Conservation (phyloP, 2,329 filamentous ascomycete genomes). For the Aureobasidium sp. region DNA sequence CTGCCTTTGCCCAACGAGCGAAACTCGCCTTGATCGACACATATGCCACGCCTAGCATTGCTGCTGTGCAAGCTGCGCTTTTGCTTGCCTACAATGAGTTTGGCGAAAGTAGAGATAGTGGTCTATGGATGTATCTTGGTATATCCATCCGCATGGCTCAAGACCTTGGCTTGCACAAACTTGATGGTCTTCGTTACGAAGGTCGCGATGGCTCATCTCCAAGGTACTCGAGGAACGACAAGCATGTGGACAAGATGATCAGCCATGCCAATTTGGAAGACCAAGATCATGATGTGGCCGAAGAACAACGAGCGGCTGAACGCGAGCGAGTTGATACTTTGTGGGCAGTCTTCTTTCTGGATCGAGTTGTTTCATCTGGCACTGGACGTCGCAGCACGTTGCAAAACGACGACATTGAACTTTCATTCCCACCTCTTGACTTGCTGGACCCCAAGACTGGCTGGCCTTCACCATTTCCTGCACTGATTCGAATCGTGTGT, state of each 20-base stretch:
- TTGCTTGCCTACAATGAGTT: conserved; percentile 86
- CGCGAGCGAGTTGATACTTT: conserved; percentile 81
- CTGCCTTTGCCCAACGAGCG: conserved; percentile 72
- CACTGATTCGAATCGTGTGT: conserved; percentile 75
- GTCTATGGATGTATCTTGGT: conserved; percentile 88
- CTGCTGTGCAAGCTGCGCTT: conserved; percentile 75
- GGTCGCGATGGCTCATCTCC: conserved; percentile 51
- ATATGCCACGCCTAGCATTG: conserved; percentile 74
- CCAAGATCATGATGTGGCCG: conserved; percentile 28
- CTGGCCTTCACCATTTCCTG: conserved; percentile 73
- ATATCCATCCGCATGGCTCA: conserved; percentile 78
- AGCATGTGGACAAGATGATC: conserved; percentile 40
- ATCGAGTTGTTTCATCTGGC: conserved; percentile 79
- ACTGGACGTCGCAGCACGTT: conserved; percentile 79
- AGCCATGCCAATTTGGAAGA: conserved; percentile 34
- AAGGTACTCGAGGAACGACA: conserved; percentile 39
- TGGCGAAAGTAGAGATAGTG: conserved; percentile 79
- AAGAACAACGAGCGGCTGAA: conserved; percentile 56
- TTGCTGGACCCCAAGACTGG: conserved; percentile 49
- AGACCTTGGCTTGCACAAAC: conserved; percentile 73
- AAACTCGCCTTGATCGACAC: conserved; percentile 78
- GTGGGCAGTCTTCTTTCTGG: conserved; percentile 83
- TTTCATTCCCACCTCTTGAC: conserved; percentile 57
- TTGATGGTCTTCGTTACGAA: conserved; percentile 61
- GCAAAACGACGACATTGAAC: conserved; percentile 76